Conservation (phyloP, 2,329 filamentous ascomycete genomes). For the Scytalidium sp. region DNA sequence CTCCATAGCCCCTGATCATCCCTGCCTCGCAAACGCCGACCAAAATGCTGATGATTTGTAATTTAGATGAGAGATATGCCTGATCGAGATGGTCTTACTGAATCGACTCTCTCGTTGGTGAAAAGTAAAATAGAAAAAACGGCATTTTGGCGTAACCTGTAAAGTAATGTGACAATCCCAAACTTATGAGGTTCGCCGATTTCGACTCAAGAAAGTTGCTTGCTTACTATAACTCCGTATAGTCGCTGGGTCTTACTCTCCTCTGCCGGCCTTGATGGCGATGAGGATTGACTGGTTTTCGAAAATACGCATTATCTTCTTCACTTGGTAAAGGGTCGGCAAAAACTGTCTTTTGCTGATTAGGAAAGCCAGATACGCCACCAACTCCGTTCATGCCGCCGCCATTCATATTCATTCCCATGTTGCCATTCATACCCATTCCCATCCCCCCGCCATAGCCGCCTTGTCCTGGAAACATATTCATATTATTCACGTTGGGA, state of each 20-base stretch:
- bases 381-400: conserved; percentile 30
- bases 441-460: conserved; percentile 18
- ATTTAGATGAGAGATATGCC: background rate
- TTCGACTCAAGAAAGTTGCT: background rate
- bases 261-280: conserved; percentile 80
- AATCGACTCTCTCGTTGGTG: too few species aligned
- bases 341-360: conserved; percentile 49
- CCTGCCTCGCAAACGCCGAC: background rate
- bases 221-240: conserved; percentile 68
- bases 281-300: conserved; percentile 93
- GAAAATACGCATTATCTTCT: conserved; percentile 90
- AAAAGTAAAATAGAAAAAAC: too few species aligned
- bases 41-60: background rate
- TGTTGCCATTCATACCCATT: conserved; percentile 25
- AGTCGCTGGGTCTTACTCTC: conserved; percentile 83
- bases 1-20: background rate
- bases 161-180: too few species aligned
- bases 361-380: conserved; percentile 41
- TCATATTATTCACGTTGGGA: conserved; percentile 40
- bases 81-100: background rate
- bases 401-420: conserved; percentile 32
- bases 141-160: too few species aligned
- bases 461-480: conserved; percentile 28
- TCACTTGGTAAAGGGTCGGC: conserved; percentile 54
- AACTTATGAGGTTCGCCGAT: background rate